Percentiles rank a stretch among this genome's conserved stretches.
These are phyloP conservation scores for Aspergillus oerlinghausenensis DNA, from an alignment of 2,329 filamentous ascomycete species.

Conservation along the genomic window DNA sequence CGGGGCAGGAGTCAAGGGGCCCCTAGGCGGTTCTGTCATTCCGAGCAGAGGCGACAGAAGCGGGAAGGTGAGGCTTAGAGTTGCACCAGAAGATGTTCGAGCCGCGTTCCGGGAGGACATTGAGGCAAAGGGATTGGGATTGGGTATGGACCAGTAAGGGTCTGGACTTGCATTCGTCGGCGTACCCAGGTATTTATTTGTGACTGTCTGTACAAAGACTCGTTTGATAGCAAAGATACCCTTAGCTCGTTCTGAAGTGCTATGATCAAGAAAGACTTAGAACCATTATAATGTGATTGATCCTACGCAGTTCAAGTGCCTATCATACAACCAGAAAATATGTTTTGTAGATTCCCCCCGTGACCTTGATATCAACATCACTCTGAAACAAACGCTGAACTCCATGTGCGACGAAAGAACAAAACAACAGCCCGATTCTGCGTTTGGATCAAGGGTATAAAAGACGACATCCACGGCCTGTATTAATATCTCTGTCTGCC, in stretches of 20 bases:
- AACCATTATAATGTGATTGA: neutral
- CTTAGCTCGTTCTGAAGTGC: neutral
- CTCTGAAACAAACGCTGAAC: conserved; percentile 24
- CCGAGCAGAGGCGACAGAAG: conserved; percentile 72
- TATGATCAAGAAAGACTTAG: neutral
- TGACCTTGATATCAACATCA: conserved; percentile 6
- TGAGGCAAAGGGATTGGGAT: conserved; percentile 75
- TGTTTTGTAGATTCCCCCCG: conserved; percentile 8
- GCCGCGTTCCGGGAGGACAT: conserved; percentile 83
- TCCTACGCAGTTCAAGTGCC: neutral
- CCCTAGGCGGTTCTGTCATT: conserved; percentile 38
- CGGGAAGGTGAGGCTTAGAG: conserved; percentile 77
- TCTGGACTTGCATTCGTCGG: neutral
- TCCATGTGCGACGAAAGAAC: conserved; percentile 19
- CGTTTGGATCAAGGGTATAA: conserved; percentile 19
- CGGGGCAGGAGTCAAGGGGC: conserved; percentile 23
- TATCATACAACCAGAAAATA: conserved; percentile 11
- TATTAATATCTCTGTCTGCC: conserved; percentile 68
- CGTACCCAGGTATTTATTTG: neutral
- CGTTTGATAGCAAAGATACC: conserved; percentile 5
- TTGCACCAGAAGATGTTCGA: conserved; percentile 87
- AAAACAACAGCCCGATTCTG: conserved; percentile 6
- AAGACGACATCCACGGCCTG: neutral
- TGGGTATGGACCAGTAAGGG: conserved; percentile 40
- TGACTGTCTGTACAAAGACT: neutral